Conservation (phyloP, 2,329 filamentous ascomycete species). For the Acrodontium crateriforme region DNA sequence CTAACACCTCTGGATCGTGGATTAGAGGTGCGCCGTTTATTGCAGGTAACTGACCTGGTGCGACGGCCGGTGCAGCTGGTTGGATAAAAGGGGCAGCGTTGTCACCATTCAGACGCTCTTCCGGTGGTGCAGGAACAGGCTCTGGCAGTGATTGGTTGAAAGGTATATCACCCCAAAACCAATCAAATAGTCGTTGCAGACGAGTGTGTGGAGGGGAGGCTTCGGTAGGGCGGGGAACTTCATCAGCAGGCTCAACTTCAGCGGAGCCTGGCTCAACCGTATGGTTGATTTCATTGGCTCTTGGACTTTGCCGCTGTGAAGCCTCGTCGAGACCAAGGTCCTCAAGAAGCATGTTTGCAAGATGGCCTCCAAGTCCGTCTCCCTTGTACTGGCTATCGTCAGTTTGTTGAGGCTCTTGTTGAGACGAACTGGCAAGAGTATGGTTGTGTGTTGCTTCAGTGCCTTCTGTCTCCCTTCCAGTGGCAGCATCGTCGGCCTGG, state of each 20-base stretch:
- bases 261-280: no score
- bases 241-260: no score
- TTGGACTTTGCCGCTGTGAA: no score
- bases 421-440: no score
- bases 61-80: constrained; percentile 1
- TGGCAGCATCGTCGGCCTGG: constrained; percentile 5
- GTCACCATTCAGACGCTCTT: constrained; percentile 47
- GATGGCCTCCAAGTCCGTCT: no score
- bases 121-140: constrained; percentile 34
- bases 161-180: constrained; percentile 35
- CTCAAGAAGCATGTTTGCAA: constrained; percentile 12
- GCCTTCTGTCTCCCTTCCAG: no score
- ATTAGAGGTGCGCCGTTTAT: neutral
- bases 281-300: no score
- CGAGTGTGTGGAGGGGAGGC: no score
- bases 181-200: constrained; percentile 27
- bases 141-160: constrained; percentile 8
- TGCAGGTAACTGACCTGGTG: constrained; percentile 2
- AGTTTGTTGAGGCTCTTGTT: no score
- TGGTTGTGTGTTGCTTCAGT: no score
- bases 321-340: constrained; percentile 13
- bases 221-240: no score
- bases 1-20: constrained; percentile 42
- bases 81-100: constrained; percentile 46
- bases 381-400: no score